Evolutionary conservation across 129 eudicot genomes (phyloP), one percentile per base, ranked within the genome.

Genomic region (Ambrosia artemisiifolia): DNA sequence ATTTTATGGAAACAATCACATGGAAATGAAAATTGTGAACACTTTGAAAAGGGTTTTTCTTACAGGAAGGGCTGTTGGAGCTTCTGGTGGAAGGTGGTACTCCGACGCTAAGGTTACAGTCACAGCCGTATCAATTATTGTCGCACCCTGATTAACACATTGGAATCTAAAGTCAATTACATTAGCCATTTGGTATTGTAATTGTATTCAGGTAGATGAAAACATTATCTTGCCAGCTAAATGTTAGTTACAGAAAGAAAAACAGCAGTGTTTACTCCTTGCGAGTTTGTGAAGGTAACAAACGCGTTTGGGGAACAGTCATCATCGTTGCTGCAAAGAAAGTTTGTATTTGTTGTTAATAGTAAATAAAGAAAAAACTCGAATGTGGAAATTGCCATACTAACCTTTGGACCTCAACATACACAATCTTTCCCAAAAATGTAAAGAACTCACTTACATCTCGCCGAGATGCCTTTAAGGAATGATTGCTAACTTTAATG

Each of bases 181-280:
- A 51, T 38, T 5, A 8, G 8, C 43, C 8, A 5, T 4, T 7
- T 38, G 10, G 43, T 38, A 38, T 38, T 38, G n/a, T n/a, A n/a
- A n/a, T n/a, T n/a, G 43, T 38, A 38, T 38, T 38, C 50, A 18
- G 51, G 18, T 38, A 35, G 5, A 50, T n/a, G 57, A 16, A 16
- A 61, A 70, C 32, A 43, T 40, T 11, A 65, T 65, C 53, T 65
- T 65, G 11, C 47, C 19, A 65, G 51, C 8, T 12, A 50, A 20
- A 64, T 19, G 65, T 64, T 53, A 55, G 74, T 75, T 73, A 92
- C 98, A 61, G 98, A 86, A 63, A 92, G 98, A 60, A 88, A 88
- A 76, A 92, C 89, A 14, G 98, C 98, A 34, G 95, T 92, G 56
- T 92, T 91, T 71, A 96, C 94, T 30, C 98, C 96, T 77, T 92